Evolutionary conservation across 495 filamentous ascomycete species (phyloP).

Genomic region (Aspergillus bridgeri): DNA sequence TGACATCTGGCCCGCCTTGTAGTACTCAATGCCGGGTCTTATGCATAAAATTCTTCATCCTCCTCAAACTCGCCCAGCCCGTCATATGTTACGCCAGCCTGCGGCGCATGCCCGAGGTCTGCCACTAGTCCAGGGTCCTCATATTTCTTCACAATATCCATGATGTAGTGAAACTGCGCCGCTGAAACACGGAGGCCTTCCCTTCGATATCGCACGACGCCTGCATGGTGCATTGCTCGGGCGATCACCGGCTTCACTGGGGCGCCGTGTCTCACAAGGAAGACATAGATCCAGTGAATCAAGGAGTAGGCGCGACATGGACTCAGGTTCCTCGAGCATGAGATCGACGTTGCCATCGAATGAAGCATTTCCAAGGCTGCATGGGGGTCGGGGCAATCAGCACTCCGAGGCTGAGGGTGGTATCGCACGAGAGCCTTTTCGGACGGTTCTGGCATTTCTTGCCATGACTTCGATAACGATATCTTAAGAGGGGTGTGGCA

Average conservation of each 20-base stretch:
- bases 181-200: constrained; percentile 25
- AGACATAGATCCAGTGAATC: constrained; percentile 39
- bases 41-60: background rate
- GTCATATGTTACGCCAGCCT: background rate
- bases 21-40: background rate
- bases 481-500: constrained; percentile 41
- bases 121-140: constrained; percentile 33
- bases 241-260: constrained; percentile 38
- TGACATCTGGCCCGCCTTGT: background rate
- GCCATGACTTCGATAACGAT: constrained; percentile 34
- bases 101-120: constrained; percentile 17
- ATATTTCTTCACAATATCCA: constrained; percentile 29
- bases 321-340: constrained; percentile 28
- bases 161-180: constrained; percentile 35
- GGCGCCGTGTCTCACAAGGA: constrained; percentile 32
- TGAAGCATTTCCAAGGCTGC: constrained; percentile 38
- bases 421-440: constrained; percentile 32
- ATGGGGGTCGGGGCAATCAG: constrained; percentile 33
- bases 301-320: constrained; percentile 37
- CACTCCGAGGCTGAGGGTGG: constrained; percentile 21
- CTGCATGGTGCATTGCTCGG: constrained; percentile 47
- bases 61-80: background rate
- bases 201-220: constrained; percentile 37
- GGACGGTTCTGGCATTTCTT: constrained; percentile 25
- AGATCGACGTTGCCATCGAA: constrained; percentile 34